Evolutionary conservation across 169 alveolate genomes (phyloP), one percentile per base, ranked within the genome.

Genomic region (Eimeria falciformis): DNA sequence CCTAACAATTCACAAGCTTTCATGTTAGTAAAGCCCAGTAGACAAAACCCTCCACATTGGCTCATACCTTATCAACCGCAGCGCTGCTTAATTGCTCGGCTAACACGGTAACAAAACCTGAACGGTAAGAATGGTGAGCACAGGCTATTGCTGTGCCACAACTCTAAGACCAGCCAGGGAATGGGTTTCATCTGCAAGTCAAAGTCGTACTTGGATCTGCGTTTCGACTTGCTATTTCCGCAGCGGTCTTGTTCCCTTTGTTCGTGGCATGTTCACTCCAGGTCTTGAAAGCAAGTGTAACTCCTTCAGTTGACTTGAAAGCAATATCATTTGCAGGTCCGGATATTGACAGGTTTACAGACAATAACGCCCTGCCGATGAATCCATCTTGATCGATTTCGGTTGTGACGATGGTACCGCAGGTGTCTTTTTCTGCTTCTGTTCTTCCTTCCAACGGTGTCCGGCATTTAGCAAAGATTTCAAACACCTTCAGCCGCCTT

Each of bases 391-490:
- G 68, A 27, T 87, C 93, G 65, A 87, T 73, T 47, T 69, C 50
- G 46, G 65, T 87, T 2, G 93, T 87, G 0, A 87, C 93, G 45
- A 25, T 73, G 27, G 37, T 73, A 9, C 93, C 93, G 68, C 93
- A 87, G 7, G 55, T 25, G 33, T 33, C 47, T 46, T 77, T 77
- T 17, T 45, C 86, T 23, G 43, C 86, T 75, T 23, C 81, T 47
- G 87, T 71, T 66, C 45, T 58, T 53, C 23, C 87, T 45, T 27
- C 65, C 25, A 47, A 40, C 21, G 55, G 88, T 33, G 79, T 87
- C 55, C 73, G 93, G 53, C 93, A 87, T 11, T 69, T 47, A 79
- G 82, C 33, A 18, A 87, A 50, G 47, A 87, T 65, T 18, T 87
- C 93, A 27, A 37, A 53, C 50, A 87, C 62, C 4, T 45, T 75